Evolutionary conservation across 176 grass and related monocot species (phyloP), one percentile per base, ranked within the genome.

Genomic region (Rhynchospora breviuscula): DNA sequence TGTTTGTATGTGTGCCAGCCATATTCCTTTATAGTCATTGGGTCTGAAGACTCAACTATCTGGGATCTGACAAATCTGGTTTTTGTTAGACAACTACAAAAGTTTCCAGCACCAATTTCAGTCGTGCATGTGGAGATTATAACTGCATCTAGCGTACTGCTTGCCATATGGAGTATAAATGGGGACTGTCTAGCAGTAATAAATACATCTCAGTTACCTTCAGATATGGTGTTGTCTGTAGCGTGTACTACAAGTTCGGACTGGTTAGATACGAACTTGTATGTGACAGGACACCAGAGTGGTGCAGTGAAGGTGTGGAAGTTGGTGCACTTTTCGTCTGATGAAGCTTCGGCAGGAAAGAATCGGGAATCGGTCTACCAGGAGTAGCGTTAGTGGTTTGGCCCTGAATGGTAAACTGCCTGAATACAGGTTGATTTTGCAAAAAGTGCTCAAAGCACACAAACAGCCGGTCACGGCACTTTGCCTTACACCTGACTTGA

Each of bases 241-340:
- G 88, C 93, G 56, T 88, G 93, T 78, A 86, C 87, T 6, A 90
- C 59, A 26, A 88, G 91, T 79, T 99, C 97, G 13, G 97, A 99
- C 45, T 99, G 97, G 93, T 91, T 86, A 62, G 97, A 99, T 31
- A 99, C 93, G 40, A 92, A 99, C 65, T 99, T 93, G 93, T 99
- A 89, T 5, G 93, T 96, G 77, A 99, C 97, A 35, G 97, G 97
- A 53, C 97, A 99, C 58, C 97, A 99, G 86, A 99, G 97, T 31
- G 97, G 97, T 54, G 97, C 93, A 40, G 93, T 99, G 57, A 99
- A 99, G 88, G 89, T 99, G 43, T 99, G 97, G 97, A 95, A 96
- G 71, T 96, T 99, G 97, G 91, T 99, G 53, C 93, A 99, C 88
- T 89, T 59, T 90, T 93, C 87, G 4, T 87, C 91, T 61, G 89